These are phyloP conservation scores for Fusarium guadeloupense DNA, from an alignment of 2,329 filamentous ascomycete genomes.

Conservation along the genomic window DNA sequence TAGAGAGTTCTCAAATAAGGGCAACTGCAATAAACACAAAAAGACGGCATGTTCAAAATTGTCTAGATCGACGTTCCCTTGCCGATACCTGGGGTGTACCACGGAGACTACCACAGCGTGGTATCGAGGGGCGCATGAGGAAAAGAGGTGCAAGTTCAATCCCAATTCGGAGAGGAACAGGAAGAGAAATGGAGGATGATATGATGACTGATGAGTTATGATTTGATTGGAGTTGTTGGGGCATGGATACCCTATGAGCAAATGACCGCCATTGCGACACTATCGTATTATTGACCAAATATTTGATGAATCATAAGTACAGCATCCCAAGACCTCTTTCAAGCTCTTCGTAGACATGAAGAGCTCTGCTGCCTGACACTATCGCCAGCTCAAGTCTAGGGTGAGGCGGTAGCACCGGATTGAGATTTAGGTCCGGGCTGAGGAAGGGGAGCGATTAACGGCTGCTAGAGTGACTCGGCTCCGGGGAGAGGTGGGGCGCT, in stretches of 20 bases:
- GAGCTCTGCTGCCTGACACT: slow-evolving; percentile 3
- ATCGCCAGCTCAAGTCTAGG: slow-evolving; percentile 2
- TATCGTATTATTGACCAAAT: too few species aligned
- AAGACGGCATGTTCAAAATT: slow-evolving; percentile 40
- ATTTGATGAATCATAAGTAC: too few species aligned
- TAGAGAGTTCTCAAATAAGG: slow-evolving; percentile 45
- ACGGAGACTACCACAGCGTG: slow-evolving; percentile 43
- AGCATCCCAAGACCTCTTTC: too few species aligned
- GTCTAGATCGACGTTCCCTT: slow-evolving; percentile 38
- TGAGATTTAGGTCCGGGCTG: neutral
- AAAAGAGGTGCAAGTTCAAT: slow-evolving; percentile 36
- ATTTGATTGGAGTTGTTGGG: neutral
- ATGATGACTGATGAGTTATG: neutral
- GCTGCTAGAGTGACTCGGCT: neutral
- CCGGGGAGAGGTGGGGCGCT: slow-evolving; percentile 1
- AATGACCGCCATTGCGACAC: too few species aligned
- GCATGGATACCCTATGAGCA: too few species aligned
- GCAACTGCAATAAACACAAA: slow-evolving; percentile 48
- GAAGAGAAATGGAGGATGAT: neutral
- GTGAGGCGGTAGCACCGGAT: neutral
- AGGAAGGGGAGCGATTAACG: slow-evolving; percentile 1
- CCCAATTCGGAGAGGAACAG: neutral
- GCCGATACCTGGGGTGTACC: slow-evolving; percentile 40
- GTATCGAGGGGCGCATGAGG: slow-evolving; percentile 44
- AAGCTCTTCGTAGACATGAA: neutral